Conservation (phyloP, 192 early-diverging fungal species). For the Coemansia sp. region DNA sequence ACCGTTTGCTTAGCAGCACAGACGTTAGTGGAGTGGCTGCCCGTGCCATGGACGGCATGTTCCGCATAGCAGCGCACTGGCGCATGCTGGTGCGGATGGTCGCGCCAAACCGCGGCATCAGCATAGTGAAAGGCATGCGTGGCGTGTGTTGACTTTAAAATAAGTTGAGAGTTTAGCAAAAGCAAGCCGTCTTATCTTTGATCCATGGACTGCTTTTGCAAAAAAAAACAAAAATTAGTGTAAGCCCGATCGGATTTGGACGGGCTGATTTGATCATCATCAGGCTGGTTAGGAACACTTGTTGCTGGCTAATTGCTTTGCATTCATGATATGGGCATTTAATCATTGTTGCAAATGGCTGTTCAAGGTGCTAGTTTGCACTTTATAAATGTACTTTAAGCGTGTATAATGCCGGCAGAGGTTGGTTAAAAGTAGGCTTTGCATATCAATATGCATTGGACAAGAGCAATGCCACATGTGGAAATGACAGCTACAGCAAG, state of each 20-base stretch:
- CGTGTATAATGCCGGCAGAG: too few species aligned
- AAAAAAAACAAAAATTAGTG: neutral
- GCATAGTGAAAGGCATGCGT: constrained; percentile 18
- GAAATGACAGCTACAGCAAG: too few species aligned
- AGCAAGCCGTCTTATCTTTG: neutral
- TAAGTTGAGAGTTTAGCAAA: neutral
- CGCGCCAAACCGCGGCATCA: constrained; percentile 35
- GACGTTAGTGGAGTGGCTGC: constrained; percentile 10
- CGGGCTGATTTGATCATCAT: neutral
- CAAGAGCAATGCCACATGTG: too few species aligned
- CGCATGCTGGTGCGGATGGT: constrained; percentile 1
- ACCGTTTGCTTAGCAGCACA: constrained; percentile 29
- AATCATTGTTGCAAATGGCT: too few species aligned
- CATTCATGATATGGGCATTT: too few species aligned
- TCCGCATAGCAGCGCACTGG: constrained; percentile 3
- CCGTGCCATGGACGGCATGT: constrained; percentile 1
- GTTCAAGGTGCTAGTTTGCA: too few species aligned
- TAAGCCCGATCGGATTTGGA: neutral
- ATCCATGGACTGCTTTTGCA: neutral
- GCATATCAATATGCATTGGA: too few species aligned
- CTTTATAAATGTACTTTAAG: too few species aligned
- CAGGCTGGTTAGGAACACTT: neutral
- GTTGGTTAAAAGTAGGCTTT: too few species aligned
- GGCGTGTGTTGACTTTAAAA: neutral
- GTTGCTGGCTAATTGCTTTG: too few species aligned